Conservation (phyloP, 2,329 filamentous ascomycete genomes). For the Colletotrichum gloeosporioides region DNA sequence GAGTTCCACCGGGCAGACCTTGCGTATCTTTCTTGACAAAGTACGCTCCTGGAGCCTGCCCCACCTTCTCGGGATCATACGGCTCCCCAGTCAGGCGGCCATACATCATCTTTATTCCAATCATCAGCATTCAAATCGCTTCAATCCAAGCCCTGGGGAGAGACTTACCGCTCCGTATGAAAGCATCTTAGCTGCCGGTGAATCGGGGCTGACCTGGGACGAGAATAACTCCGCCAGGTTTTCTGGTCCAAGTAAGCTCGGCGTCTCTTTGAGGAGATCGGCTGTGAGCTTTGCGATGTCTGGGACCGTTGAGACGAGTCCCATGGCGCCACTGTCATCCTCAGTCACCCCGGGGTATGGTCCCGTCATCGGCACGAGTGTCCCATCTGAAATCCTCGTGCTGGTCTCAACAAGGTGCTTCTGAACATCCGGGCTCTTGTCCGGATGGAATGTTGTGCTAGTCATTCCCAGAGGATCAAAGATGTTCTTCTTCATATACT, state of each 20-base stretch:
- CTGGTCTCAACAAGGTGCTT: neutral
- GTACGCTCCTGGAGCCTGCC: neutral
- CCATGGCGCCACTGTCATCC: neutral
- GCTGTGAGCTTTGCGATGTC: neutral
- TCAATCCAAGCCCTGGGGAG: neutral
- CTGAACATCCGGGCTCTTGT: neutral
- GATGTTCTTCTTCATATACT: neutral
- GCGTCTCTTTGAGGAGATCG: neutral
- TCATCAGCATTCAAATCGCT: neutral
- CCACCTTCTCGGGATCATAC: neutral
- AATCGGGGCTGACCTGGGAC: neutral
- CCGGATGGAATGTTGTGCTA: neutral
- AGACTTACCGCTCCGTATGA: neutral
- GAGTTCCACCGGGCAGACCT: neutral
- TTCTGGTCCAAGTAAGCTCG: neutral
- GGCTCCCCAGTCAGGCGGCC: neutral
- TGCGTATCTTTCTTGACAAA: neutral
- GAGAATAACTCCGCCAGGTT: neutral
- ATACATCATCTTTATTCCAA: neutral
- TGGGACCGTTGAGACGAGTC: neutral
- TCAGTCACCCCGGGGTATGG: neutral
- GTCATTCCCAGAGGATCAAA: neutral
- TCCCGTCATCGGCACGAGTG: neutral
- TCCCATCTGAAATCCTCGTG: neutral
- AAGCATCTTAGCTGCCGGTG: neutral